phyloP scores from a whole-genome alignment of 805 yeast species.

The Phaffomyces antillensis region DNA sequence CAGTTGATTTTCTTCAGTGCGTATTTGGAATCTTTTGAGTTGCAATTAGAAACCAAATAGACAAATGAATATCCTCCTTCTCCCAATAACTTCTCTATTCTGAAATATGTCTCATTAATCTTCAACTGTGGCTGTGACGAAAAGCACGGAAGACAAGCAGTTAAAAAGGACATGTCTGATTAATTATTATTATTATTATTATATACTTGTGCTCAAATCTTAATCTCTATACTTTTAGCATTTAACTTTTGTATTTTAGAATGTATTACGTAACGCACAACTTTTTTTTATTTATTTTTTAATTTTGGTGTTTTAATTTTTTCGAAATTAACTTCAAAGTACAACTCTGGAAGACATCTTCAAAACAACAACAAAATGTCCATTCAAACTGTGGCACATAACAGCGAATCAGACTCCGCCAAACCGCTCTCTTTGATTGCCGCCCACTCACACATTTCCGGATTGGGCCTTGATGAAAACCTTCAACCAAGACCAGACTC shows the following conservation, averaged over 20 bases:
- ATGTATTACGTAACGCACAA: no score
- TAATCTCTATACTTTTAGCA: neutral
- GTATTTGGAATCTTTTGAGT: slow-evolving; percentile 35
- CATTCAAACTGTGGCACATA: slow-evolving; percentile 34
- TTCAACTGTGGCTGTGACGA: slow-evolving; percentile 46
- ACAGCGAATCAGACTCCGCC: slow-evolving; percentile 28
- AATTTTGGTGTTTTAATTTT: no score
- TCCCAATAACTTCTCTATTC: slow-evolving; percentile 66
- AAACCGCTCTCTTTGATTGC: slow-evolving; percentile 77
- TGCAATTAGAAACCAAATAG: slow-evolving; percentile 55
- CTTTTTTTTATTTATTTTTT: no score
- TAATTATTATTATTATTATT: neutral
- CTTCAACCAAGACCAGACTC: slow-evolving; percentile 63
- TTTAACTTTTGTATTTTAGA: no score
- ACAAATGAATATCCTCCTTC: slow-evolving; percentile 90
- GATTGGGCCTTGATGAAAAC: slow-evolving; percentile 91
- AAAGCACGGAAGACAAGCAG: slow-evolving; percentile 15
- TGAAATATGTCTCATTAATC: slow-evolving; percentile 56
- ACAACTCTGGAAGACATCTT: neutral
- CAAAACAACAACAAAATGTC: slow-evolving; percentile 20
- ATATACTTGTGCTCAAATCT: neutral
- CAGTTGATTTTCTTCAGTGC: slow-evolving; percentile 86
- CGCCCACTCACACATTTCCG: slow-evolving; percentile 97
- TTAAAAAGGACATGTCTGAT: neutral
- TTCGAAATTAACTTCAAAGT: no score